These are phyloP conservation scores for Tuber brumale DNA, from an alignment of 495 filamentous ascomycete species.

Conservation along the genomic window DNA sequence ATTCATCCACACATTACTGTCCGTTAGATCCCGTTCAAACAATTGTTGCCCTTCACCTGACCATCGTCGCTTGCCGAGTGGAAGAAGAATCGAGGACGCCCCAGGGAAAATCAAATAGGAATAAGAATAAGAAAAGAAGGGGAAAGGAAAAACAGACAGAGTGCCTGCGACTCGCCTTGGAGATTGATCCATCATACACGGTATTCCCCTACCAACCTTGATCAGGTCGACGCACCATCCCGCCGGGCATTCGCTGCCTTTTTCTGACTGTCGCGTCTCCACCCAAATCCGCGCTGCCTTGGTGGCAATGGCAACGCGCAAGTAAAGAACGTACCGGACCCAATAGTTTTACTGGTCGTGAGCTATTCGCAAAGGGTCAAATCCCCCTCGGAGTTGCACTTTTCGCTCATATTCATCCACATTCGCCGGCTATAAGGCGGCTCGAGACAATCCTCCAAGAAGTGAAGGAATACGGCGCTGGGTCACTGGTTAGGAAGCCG, in stretches of 20 bases:
- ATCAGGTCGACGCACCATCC: not conserved
- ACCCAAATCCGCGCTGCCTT: not conserved
- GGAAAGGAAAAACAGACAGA: slow-evolving; percentile 1
- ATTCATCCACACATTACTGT: not conserved
- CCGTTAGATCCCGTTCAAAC: not conserved
- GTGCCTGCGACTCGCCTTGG: slow-evolving; percentile 16
- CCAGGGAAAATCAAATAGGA: not conserved
- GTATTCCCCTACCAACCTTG: not conserved
- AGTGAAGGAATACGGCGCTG: not conserved
- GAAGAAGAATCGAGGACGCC: not conserved
- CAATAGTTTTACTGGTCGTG: not conserved
- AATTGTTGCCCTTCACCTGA: not conserved
- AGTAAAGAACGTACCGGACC: not conserved
- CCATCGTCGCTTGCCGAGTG: not conserved
- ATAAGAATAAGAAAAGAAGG: not conserved
- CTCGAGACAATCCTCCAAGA: not conserved
- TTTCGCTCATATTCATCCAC: not conserved
- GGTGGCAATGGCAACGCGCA: not conserved
- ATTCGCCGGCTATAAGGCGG: not conserved
- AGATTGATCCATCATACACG: slow-evolving; percentile 13
- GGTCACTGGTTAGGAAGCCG: not conserved
- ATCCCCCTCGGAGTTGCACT: not conserved
- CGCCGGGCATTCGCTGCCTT: not conserved
- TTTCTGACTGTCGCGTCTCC: not conserved
- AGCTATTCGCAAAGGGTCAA: not conserved